These are phyloP conservation scores for Ophiostoma ulmi DNA, from an alignment of 2,329 filamentous ascomycete species.

Conservation along the genomic window DNA sequence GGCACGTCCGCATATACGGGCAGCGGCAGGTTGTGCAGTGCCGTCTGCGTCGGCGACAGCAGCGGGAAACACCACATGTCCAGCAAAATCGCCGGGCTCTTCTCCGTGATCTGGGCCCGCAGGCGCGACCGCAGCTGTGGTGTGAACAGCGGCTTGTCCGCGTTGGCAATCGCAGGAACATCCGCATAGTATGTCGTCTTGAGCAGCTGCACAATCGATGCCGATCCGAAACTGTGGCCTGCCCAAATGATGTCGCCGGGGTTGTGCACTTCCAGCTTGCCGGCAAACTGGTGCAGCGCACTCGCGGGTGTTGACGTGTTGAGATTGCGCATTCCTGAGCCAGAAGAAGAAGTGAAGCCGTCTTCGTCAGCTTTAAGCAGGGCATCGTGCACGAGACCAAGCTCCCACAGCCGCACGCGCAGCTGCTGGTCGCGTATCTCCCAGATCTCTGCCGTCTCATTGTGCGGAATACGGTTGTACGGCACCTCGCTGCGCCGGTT, in stretches of 20 bases:
- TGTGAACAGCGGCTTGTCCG: conserved; percentile 55
- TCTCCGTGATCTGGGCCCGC: conserved; percentile 60
- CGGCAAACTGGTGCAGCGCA: conserved; percentile 54
- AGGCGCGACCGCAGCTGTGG: conserved; percentile 54
- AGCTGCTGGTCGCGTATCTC: conserved; percentile 65
- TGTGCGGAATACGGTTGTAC: conserved; percentile 56
- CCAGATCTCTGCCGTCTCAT: conserved; percentile 60
- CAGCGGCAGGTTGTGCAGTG: conserved; percentile 67
- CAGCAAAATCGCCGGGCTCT: conserved; percentile 62
- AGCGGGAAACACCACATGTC: conserved; percentile 79
- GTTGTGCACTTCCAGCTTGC: conserved; percentile 60
- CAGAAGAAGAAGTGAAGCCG: neutral
- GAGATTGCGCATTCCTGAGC: conserved; percentile 43
- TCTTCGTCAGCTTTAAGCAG: conserved; percentile 61
- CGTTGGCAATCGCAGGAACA: conserved; percentile 41
- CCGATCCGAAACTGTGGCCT: conserved; percentile 77
- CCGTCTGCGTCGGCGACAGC: conserved; percentile 54
- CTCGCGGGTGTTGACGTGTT: conserved; percentile 44
- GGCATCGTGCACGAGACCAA: conserved; percentile 65
- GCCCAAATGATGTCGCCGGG: conserved; percentile 70
- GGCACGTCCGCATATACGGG: conserved; percentile 57
- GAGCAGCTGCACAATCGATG: conserved; percentile 68
- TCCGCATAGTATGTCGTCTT: conserved; percentile 70
- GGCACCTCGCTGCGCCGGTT: conserved; percentile 38
- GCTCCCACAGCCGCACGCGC: conserved; percentile 71